phyloP scores from a whole-genome alignment of 495 filamentous ascomycete species.

The Rostrohypoxylon terebratum region DNA sequence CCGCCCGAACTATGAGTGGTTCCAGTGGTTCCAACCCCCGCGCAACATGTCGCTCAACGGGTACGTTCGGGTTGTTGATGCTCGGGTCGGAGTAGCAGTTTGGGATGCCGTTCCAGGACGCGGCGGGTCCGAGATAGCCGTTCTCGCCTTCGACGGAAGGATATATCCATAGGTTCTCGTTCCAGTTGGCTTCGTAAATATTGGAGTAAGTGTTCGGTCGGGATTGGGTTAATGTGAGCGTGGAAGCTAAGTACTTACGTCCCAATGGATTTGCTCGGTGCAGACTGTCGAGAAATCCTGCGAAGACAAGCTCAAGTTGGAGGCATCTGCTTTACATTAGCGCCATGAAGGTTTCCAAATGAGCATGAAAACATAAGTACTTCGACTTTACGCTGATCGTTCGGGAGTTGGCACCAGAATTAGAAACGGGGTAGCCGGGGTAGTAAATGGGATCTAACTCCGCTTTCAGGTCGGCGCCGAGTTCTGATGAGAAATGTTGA shows the following conservation, averaged over 20 bases:
- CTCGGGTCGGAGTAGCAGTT: conserved; percentile 9
- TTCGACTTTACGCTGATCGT: conserved; percentile 10
- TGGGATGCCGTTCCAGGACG: conserved; percentile 25
- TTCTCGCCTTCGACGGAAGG: conserved; percentile 42
- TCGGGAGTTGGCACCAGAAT: neutral
- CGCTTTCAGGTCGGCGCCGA: conserved; percentile 12
- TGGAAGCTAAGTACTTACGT: conserved; percentile 34
- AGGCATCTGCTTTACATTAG: conserved; percentile 16
- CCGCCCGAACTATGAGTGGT: conserved; percentile 39
- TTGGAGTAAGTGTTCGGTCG: conserved; percentile 16
- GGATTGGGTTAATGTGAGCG: neutral
- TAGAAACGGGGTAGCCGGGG: conserved; percentile 25
- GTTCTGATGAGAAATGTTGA: neutral
- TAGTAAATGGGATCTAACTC: conserved; percentile 15
- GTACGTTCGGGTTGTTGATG: conserved; percentile 31
- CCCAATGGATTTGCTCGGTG: conserved; percentile 45
- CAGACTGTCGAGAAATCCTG: conserved; percentile 37
- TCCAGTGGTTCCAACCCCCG: conserved; percentile 14
- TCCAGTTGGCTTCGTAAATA: conserved; percentile 43
- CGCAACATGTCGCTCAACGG: conserved; percentile 27
- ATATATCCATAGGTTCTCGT: conserved; percentile 37
- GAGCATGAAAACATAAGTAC: conserved; percentile 6
- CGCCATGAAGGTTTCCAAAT: neutral
- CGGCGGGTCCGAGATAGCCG: conserved; percentile 36
- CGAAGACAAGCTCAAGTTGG: conserved; percentile 15